These are phyloP conservation scores for Pistacia integerrima DNA, from an alignment of 345 rosid species.

Conservation along the genomic window DNA sequence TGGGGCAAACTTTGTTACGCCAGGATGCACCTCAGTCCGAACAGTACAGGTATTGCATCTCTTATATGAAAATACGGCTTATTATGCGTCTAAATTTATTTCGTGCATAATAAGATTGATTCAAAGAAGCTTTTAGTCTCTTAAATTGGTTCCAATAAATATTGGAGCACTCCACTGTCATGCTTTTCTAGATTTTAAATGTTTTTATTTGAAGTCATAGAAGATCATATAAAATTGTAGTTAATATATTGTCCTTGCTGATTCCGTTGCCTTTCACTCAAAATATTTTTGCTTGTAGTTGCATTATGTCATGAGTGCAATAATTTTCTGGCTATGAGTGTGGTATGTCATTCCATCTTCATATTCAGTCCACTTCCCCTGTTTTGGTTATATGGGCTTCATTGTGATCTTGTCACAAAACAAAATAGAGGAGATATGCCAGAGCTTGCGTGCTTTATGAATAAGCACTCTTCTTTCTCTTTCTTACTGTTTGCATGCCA, in stretches of 20 bases:
- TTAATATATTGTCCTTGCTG: background rate
- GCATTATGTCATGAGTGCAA: background rate
- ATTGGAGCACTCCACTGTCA: background rate
- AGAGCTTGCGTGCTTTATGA: background rate
- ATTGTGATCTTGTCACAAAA: background rate
- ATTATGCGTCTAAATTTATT: background rate
- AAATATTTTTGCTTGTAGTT: background rate
- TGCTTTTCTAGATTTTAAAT: background rate
- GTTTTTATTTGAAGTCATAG: background rate
- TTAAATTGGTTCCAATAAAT: background rate
- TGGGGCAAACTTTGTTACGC: slow-evolving; percentile 64
- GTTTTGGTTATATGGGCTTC: background rate
- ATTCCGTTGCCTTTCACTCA: background rate
- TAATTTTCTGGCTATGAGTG: background rate
- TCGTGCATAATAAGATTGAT: background rate
- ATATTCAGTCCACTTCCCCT: background rate
- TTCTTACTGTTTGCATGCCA: background rate
- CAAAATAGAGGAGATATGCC: background rate
- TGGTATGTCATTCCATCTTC: background rate
- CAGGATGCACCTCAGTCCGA: slow-evolving; percentile 63
- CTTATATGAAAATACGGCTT: background rate
- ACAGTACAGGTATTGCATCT: slow-evolving; percentile 49
- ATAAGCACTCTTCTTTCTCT: background rate
- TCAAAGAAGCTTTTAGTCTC: background rate
- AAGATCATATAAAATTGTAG: background rate